phyloP scores from a whole-genome alignment of 495 filamentous ascomycete species.

The Collariella sp. region DNA sequence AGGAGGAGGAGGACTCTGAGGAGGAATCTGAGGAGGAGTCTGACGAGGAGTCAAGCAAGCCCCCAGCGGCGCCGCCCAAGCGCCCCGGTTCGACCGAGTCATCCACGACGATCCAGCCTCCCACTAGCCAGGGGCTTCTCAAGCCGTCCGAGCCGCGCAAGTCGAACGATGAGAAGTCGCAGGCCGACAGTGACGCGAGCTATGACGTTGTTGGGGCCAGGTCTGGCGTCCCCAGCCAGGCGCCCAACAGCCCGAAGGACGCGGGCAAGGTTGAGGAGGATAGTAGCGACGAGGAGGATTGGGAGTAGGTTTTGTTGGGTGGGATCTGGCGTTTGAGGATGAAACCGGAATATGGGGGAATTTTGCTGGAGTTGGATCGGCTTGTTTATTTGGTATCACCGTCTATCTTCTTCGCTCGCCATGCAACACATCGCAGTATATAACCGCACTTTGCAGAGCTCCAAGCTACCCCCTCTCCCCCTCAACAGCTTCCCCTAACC shows the following conservation, averaged over 20 bases:
- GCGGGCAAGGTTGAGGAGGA: slow-evolving; percentile 41
- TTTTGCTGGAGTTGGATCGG: slow-evolving; percentile 5
- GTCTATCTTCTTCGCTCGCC: neutral
- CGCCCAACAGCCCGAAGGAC: slow-evolving; percentile 61
- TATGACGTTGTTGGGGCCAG: slow-evolving; percentile 75
- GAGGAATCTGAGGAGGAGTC: slow-evolving; percentile 2
- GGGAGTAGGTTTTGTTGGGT: slow-evolving; percentile 54
- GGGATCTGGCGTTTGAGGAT: neutral
- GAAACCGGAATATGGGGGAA: neutral
- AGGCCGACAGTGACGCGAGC: slow-evolving; percentile 81
- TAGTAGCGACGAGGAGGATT: slow-evolving; percentile 54
- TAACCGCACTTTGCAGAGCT: neutral
- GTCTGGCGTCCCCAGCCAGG: slow-evolving; percentile 72
- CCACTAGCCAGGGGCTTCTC: slow-evolving; percentile 27
- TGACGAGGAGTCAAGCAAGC: slow-evolving; percentile 20
- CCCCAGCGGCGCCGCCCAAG: slow-evolving; percentile 13
- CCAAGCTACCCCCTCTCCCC: neutral
- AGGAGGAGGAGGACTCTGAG: slow-evolving; percentile 22
- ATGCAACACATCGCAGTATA: neutral
- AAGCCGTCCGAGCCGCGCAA: slow-evolving; percentile 61
- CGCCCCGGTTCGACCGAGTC: slow-evolving; percentile 41
- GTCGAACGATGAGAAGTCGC: slow-evolving; percentile 77
- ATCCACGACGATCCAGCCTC: slow-evolving; percentile 46
- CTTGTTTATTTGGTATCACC: neutral
- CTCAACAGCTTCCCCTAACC: neutral